phyloP scores from a whole-genome alignment of 2,329 filamentous ascomycete species.

The Gaeumannomyces sp. region DNA sequence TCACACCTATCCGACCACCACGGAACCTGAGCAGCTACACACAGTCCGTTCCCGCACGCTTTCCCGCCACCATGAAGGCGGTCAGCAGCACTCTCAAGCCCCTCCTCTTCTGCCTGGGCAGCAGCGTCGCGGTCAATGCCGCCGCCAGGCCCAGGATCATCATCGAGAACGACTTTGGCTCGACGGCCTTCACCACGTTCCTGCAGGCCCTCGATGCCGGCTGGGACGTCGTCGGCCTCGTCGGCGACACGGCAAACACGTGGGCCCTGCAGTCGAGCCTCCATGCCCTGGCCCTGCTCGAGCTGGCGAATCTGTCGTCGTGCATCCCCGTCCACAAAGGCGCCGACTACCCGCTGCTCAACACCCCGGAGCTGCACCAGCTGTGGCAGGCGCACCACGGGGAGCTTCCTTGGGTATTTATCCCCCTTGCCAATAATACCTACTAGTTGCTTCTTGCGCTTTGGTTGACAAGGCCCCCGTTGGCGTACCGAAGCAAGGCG shows the following conservation, averaged over 20 bases:
- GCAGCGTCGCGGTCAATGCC: neutral
- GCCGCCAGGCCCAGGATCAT: conserved; percentile 18
- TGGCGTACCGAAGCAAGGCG: conserved; percentile 26
- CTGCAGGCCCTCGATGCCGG: conserved; percentile 37
- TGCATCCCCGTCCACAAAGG: conserved; percentile 44
- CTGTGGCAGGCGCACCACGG: conserved; percentile 39
- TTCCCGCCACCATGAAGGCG: neutral
- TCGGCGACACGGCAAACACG: conserved; percentile 35
- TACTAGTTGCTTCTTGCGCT: neutral
- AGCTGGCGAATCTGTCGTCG: conserved; percentile 35
- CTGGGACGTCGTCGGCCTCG: conserved; percentile 35
- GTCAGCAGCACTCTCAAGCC: neutral
- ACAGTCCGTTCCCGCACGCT: too few species aligned
- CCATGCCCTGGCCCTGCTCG: conserved; percentile 39
- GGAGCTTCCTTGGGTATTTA: conserved; percentile 30
- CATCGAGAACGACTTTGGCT: conserved; percentile 40
- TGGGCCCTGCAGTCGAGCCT: conserved; percentile 39
- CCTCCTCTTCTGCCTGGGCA: neutral
- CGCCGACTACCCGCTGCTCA: conserved; percentile 39
- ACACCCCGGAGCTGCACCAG: conserved; percentile 36
- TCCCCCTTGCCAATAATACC: neutral
- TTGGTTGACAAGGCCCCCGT: neutral
- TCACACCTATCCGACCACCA: too few species aligned
- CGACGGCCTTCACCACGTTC: conserved; percentile 35
- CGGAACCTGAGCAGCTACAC: too few species aligned